Evolutionary conservation across 1,139 yeast species (phyloP), one percentile per base, ranked within the genome.

Genomic region (Kurtzmaniella natalensis): DNA sequence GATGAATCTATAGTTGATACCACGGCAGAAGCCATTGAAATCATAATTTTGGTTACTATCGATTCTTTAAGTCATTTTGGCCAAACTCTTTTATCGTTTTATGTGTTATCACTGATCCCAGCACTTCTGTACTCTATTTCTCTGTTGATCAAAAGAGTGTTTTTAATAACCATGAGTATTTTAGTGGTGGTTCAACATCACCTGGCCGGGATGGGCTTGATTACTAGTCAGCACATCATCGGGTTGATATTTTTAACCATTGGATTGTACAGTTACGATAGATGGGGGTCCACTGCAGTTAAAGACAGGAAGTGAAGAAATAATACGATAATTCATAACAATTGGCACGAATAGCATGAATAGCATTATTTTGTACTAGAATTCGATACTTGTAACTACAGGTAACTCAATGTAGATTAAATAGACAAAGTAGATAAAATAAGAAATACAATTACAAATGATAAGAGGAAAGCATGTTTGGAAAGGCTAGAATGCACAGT

Each of bases 401-500:
- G n/a, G n/a, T n/a, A 21, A 8, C n/a, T 21, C 9, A 21, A 8
- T 4, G 23, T 10, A 9, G 9, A 8, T 5, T 6, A 21, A 5
- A 21, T 6, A 6, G 9, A 9, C 10, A 21, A 5, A 21, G 10
- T 21, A 21, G 23, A 7, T 7, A 6, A 24, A 7, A 5, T 24
- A 24, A 11, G 14, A 14, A 24, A 24, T 24, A n/a, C 5, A 13
- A 7, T 5, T 18, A 28, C 19, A 25, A 20, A 22, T 15, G 15
- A 18, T 11, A 26, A 20, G 19, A 26, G n/a, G 24, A 30, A 26
- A 29, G 31, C 36, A 46, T 66, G 70, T 65, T 55, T 61, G 72
- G 70, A 59, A 45, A 51, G 56, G 65, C 71, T 66, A 64, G 71
- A 67, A 66, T 66, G 70, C 69, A 46, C 61, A 51, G 54, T 47